These are phyloP conservation scores for Aureobasidium sp. DNA, from an alignment of 2,329 filamentous ascomycete genomes.

Conservation along the genomic window DNA sequence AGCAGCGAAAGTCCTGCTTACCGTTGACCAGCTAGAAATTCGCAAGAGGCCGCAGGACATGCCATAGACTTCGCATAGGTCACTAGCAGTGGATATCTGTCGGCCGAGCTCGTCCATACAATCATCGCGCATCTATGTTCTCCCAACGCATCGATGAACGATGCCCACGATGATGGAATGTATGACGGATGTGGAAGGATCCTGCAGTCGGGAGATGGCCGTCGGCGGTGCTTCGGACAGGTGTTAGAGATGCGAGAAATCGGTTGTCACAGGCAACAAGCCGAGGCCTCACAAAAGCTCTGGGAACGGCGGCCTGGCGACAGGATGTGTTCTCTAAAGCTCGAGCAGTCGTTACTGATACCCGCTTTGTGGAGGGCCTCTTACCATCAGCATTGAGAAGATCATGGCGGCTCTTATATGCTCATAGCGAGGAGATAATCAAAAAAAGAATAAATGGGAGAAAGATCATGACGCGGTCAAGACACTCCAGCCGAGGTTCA, in stretches of 20 bases:
- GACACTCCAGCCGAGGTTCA: not conserved
- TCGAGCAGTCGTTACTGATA: too few species aligned
- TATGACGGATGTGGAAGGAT: not conserved
- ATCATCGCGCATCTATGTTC: not conserved
- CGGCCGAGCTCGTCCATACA: not conserved
- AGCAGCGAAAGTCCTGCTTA: too few species aligned
- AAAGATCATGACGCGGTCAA: not conserved
- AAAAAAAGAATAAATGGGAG: not conserved
- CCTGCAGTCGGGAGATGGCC: not conserved
- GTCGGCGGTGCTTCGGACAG: not conserved
- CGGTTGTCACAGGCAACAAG: conserved; percentile 2
- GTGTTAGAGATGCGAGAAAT: not conserved
- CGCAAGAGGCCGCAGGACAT: too few species aligned
- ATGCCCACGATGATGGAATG: not conserved
- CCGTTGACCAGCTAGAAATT: too few species aligned
- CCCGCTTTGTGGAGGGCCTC: not conserved
- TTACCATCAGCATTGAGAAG: not conserved
- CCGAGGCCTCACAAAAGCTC: not conserved
- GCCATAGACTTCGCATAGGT: too few species aligned
- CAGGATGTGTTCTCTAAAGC: not conserved
- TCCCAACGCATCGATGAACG: not conserved
- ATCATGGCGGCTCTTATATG: not conserved
- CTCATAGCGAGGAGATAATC: too few species aligned
- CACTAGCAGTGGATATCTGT: not conserved
- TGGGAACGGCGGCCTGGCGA: not conserved